Base-by-base conservation (phyloP, 2,329 filamentous ascomycete species). In the Aciculosporium take region DNA sequence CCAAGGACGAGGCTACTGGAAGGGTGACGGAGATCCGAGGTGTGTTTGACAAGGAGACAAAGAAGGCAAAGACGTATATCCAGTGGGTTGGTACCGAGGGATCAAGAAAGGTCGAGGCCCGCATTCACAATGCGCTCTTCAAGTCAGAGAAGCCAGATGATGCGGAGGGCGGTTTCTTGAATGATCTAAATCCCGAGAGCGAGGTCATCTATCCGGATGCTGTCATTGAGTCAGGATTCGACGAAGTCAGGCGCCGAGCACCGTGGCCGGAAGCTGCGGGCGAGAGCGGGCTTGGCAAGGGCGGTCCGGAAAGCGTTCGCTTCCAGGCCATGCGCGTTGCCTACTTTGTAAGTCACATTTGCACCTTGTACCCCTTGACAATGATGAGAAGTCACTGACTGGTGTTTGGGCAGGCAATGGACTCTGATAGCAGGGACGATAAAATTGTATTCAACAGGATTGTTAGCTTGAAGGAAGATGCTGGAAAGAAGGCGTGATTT, bases 311-410 rank as follows among this genome's bases (percentile, higher is more conserved):
- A 62, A 81, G 72, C 41, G 81, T 95, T 6, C 72, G 89, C 37
- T 96, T 96, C 71, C 89, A 96, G 68, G 89, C 79, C 2, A 79
- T 94, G 71, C 74, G 89, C 21, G 83, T 89, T 34, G 89, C 81
- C 8, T 94, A 93, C 58, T 91, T 91, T 64, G 70, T 73, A 46
- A 68, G 69, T 65, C 5, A 17, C 8, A 25, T 6, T 12, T 15
- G 13, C 17, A 3, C 13, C 27, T 28, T 33, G 13, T 9, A 9
- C 3, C 27, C 24, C 25, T 10, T 23, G 7, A 29, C 27, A 17
- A 34, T 29, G 4, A 10, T 17, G 7, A 31, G 18, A 18, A 7
- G 12, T 29, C 24, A 34, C 34, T 29, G 18, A 37, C 36, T 15
- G 46, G 29, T 15, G 28, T 23, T 3, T n/a, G 3, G 15, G 4